phyloP scores from a whole-genome alignment of 2,329 filamentous ascomycete species.

The Verticillium albo-atrum region DNA sequence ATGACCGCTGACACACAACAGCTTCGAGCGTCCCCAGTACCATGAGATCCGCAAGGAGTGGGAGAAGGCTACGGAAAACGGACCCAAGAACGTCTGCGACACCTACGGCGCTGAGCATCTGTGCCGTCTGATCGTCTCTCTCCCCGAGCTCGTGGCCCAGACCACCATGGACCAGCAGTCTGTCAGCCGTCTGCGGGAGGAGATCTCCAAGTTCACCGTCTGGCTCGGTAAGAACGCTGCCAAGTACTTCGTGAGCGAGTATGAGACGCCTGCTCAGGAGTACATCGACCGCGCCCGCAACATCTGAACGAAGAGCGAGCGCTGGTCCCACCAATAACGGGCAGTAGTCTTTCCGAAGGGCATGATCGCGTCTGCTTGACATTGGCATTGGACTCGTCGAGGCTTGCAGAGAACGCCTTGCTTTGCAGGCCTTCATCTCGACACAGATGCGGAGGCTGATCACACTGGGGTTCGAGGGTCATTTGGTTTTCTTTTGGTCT shows the following conservation, averaged over 20 bases:
- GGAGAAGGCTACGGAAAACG: constrained; percentile 56
- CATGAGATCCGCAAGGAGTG: constrained; percentile 70
- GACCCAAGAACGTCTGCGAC: constrained; percentile 68
- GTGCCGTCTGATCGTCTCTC: constrained; percentile 78
- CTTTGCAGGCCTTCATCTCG: background rate
- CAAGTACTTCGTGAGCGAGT: constrained; percentile 73
- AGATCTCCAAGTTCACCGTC: constrained; percentile 77
- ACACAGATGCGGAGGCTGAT: background rate
- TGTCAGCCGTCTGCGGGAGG: constrained; percentile 81
- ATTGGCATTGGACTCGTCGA: too few species aligned
- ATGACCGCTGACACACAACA: constrained; percentile 28
- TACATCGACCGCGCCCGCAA: constrained; percentile 65
- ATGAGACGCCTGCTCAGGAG: constrained; percentile 67
- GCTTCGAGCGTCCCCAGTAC: constrained; percentile 89
- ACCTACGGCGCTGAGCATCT: constrained; percentile 93
- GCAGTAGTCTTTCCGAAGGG: background rate
- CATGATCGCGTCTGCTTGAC: background rate
- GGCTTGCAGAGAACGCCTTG: background rate
- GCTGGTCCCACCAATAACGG: too few species aligned
- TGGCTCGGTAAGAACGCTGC: constrained; percentile 78
- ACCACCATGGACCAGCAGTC: constrained; percentile 97
- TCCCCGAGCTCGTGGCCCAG: constrained; percentile 91
- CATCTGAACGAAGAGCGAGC: constrained; percentile 23
- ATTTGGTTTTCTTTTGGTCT: background rate
- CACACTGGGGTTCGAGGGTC: background rate